A percentile compares a stretch with the other conserved stretches of the same genome.
phyloP scores from a whole-genome alignment of 306 rosid species.

The Malus sylvestris region DNA sequence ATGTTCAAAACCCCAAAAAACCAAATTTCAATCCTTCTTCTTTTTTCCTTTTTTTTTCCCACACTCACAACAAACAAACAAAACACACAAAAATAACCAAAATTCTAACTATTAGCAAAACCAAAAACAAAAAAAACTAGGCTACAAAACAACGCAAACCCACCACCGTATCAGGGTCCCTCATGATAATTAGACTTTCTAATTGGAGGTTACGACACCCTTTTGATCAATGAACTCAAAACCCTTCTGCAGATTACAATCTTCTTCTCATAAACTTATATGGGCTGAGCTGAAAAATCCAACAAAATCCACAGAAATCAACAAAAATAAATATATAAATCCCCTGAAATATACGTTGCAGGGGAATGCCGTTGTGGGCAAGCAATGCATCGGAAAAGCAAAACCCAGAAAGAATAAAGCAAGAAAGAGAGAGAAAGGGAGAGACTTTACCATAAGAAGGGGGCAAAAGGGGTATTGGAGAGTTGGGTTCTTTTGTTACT shows the following conservation, averaged over 20 bases:
- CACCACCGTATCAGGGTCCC: slow-evolving; percentile 46
- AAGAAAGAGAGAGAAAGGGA: not conserved
- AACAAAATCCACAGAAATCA: slow-evolving; percentile 9
- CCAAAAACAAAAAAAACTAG: slow-evolving; percentile 1
- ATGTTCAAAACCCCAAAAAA: slow-evolving; percentile 12
- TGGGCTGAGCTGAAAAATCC: slow-evolving; percentile 38
- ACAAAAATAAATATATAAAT: not conserved
- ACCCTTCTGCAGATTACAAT: slow-evolving; percentile 18
- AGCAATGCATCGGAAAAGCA: slow-evolving; percentile 28
- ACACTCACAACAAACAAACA: not conserved
- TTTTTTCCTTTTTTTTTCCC: not conserved
- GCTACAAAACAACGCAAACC: slow-evolving; percentile 28
- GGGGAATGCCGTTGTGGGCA: slow-evolving; percentile 51
- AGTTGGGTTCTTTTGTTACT: not conserved
- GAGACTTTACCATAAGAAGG: slow-evolving; percentile 43
- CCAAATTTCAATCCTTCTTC: not conserved
- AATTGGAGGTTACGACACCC: slow-evolving; percentile 33
- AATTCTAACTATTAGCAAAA: slow-evolving; percentile 28
- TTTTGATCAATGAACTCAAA: slow-evolving; percentile 33
- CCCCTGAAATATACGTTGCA: not conserved
- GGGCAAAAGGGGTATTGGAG: not conserved
- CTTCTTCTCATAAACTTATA: slow-evolving; percentile 12
- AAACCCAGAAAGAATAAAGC: not conserved
- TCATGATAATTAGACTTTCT: slow-evolving; percentile 31
- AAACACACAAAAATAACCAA: not conserved